Evolutionary conservation across 2,329 filamentous ascomycete genomes (phyloP), one percentile per base, ranked within the genome.

Genomic region (Monosporascus sp.): DNA sequence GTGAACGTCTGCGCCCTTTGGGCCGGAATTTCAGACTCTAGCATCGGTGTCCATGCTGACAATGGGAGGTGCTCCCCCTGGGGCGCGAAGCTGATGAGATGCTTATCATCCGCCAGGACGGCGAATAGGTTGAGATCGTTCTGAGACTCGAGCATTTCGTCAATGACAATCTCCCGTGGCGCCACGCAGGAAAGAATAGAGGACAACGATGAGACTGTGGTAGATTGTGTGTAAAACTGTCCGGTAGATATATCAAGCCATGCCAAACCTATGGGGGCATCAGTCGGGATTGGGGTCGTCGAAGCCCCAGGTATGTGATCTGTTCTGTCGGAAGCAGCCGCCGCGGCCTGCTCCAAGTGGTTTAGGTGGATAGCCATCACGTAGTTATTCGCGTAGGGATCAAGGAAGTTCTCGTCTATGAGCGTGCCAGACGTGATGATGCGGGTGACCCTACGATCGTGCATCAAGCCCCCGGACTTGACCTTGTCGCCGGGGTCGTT

Each of bases 181-280:
- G 84, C 83, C 57, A 97, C 87, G 25, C 93, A 85, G 27, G 92
- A 88, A 49, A 97, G 76, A 20, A 88, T 85, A 9, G 92, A 90
- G n/a, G 89, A 79, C 5, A 99, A 74, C 51, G 86, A 85, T 49
- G 81, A 76, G 7, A 92, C 71, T 20, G 86, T 85, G 0, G 88
- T 86, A 18, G 76, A 77, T 66, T 97, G 91, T 0, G 91, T 96
- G 64, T 86, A 90, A 71, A 99, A 99, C 63, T 93, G 89, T 15
- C 94, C 94, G 3, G 94, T 99, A 8, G 94, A 97, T 25, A 97
- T 74, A 70, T 99, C 94, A 47, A 97, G 76, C 94, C 94, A 99
- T 41, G 94, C 89, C 49, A 99, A 75, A 3, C 94, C 94, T 50
- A 78, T 58, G 15, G 65, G 53, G 41, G 62, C 55, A 53, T 61